These are phyloP conservation scores for Patellifolia procumbens DNA, from an alignment of 179 eudicot genomes.

Conservation along the genomic window DNA sequence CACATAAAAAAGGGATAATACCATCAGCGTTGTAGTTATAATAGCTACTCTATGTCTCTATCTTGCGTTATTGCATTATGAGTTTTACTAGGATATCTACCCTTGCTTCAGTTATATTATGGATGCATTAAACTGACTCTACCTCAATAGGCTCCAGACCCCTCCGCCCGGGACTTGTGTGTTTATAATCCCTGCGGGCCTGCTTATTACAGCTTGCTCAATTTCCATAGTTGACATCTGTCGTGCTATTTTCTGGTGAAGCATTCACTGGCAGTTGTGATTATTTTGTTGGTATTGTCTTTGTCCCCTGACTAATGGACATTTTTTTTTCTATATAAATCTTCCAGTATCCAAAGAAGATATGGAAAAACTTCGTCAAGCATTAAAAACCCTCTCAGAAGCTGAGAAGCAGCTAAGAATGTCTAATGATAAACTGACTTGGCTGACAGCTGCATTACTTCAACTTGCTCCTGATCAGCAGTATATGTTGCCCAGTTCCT, in stretches of 20 bases:
- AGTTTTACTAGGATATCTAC: not conserved
- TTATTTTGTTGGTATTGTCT: not conserved
- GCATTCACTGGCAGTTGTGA: not conserved
- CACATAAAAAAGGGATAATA: no score
- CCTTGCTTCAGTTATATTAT: not conserved
- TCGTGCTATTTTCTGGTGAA: not conserved
- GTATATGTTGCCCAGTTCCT: conserved; percentile 73
- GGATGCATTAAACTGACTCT: not conserved
- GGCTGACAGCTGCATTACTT: conserved; percentile 92
- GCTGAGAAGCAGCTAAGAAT: conserved; percentile 91
- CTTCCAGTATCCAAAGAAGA: conserved; percentile 79
- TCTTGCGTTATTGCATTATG: no score
- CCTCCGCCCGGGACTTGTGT: no score
- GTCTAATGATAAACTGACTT: conserved; percentile 86
- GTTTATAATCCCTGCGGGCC: not conserved
- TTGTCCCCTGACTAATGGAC: not conserved
- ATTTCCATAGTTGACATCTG: not conserved
- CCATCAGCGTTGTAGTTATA: no score
- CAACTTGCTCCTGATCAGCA: conserved; percentile 97
- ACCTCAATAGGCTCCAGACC: not conserved
- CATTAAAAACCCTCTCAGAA: conserved; percentile 86
- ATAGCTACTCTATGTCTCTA: no score
- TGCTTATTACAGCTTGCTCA: not conserved
- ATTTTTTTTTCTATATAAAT: not conserved
- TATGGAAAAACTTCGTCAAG: conserved; percentile 93